These are phyloP conservation scores for Boletellus ananas DNA, from an alignment of 768 basidiomycete genomes.

Conservation along the genomic window DNA sequence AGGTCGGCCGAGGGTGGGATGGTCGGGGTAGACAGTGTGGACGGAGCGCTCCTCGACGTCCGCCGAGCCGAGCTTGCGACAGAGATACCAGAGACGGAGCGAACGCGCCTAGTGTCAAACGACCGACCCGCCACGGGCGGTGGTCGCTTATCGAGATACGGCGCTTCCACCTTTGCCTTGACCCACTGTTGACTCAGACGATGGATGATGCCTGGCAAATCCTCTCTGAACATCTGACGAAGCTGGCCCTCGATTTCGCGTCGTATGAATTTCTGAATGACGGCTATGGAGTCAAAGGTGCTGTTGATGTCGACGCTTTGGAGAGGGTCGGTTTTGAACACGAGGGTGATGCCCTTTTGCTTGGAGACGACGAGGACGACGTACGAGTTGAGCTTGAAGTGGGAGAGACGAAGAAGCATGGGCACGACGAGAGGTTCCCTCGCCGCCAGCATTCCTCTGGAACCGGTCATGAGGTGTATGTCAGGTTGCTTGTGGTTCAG, in stretches of 20 bases:
- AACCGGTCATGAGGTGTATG: slow-evolving; percentile 80
- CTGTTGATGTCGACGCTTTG: slow-evolving; percentile 97
- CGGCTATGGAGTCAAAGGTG: slow-evolving; percentile 96
- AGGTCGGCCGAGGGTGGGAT: slow-evolving; percentile 21
- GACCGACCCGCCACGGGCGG: slow-evolving; percentile 32
- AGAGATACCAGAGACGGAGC: slow-evolving; percentile 43
- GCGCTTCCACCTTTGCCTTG: slow-evolving; percentile 89
- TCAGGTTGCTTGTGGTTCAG: slow-evolving; percentile 89
- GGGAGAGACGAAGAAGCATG: slow-evolving; percentile 96
- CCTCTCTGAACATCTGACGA: slow-evolving; percentile 97
- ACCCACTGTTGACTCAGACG: slow-evolving; percentile 95
- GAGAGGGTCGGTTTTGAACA: slow-evolving; percentile 98
- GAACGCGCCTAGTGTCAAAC: slow-evolving; percentile 38
- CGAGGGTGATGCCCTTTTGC: slow-evolving; percentile 96
- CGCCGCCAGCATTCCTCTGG: slow-evolving; percentile 87
- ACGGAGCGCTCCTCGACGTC: slow-evolving; percentile 17
- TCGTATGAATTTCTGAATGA: slow-evolving; percentile 97
- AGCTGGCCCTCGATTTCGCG: slow-evolving; percentile 96
- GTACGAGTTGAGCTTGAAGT: slow-evolving; percentile 90
- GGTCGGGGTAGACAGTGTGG: slow-evolving; percentile 19
- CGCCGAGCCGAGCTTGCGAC: slow-evolving; percentile 31
- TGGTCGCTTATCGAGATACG: slow-evolving; percentile 64
- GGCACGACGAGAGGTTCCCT: slow-evolving; percentile 95
- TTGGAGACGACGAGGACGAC: slow-evolving; percentile 97
- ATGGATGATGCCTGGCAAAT: slow-evolving; percentile 95